Evolutionary conservation across 495 filamentous ascomycete species (phyloP), one percentile per base, ranked within the genome.

Genomic region (Penicillium silybi): DNA sequence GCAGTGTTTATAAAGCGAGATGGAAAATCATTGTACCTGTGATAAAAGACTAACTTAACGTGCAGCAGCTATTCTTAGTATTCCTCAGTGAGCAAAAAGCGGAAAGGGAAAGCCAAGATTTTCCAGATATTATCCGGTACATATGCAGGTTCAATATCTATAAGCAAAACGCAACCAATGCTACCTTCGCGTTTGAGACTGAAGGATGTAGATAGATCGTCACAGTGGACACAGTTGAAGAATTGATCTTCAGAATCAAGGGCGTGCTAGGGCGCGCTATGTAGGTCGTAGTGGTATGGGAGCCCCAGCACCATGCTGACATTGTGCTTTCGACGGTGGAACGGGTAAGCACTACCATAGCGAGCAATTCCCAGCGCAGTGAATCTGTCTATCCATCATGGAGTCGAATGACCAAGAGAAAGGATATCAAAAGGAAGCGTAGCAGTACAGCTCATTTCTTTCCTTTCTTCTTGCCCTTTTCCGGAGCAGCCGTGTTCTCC

Each of bases 391-490:
- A 11, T 13, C 29, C 11, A 13, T 32, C 11, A 32, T 10, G 29
- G 29, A 15, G 29, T 13, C 11, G 29, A 13, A 32, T 10, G 8
- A 11, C 10, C 29, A 4, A 32, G 4, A 32, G 11, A 3, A 32
- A 32, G 11, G 11, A 22, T 44, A 44, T 11, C 23, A 26, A 44
- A 26, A 16, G 23, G 22, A 16, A 16, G n/a, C 17, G 41, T 10
- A 39, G 16, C 7, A 39, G 37, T 3, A 4, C 15, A 15, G n/a
- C 17, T 77, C 63, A 80, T 58, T 76, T 80, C 64, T 83, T 86
- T 46, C 79, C 80, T 57, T 83, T 85, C 62, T 73, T 76, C 64
- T 78, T 82, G 23, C 74, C 70, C 58, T 78, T 73, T n/a, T 68
- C 67, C 44, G 70, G 76, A 7, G 54, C 64, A 32, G 58, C 58